These are phyloP conservation scores for Pythium folliculosum DNA, from an alignment of 352 stramenopile genomes.

Conservation along the genomic window DNA sequence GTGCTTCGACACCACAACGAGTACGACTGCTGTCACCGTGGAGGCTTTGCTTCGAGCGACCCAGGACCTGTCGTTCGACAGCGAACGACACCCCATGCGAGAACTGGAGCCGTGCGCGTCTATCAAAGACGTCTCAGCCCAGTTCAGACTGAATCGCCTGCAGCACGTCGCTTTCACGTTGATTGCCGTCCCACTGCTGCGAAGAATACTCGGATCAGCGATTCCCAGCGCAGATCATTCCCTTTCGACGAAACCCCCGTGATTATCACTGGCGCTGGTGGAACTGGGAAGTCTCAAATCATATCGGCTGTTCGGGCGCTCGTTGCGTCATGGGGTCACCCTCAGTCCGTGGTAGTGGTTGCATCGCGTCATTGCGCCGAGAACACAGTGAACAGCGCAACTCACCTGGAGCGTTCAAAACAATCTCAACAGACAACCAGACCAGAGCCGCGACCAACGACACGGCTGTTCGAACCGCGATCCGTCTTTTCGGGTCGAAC, in stretches of 20 bases:
- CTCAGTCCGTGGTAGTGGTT: conserved; percentile 5
- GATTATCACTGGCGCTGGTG: conserved; percentile 24
- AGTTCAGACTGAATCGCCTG: conserved; percentile 1
- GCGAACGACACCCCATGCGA: background rate
- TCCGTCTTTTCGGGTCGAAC: background rate
- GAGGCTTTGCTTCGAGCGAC: background rate
- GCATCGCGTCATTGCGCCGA: conserved; percentile 1
- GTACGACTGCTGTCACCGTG: background rate
- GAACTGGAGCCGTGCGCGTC: background rate
- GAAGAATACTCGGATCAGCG: background rate
- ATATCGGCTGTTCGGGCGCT: conserved; percentile 17
- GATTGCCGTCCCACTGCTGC: conserved; percentile 12
- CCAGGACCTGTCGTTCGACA: background rate
- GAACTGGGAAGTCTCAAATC: conserved; percentile 28
- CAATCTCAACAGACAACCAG: conserved; percentile 2
- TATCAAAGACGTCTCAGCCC: conserved; percentile 9
- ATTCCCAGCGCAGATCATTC: no score
- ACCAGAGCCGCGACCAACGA: background rate
- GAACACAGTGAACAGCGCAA: background rate
- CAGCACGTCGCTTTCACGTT: conserved; percentile 19
- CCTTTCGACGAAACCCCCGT: conserved; percentile 11
- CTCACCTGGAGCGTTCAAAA: background rate
- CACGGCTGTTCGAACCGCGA: background rate
- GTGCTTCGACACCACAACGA: background rate
- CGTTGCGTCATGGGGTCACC: background rate